These are phyloP conservation scores for Sonneratia alba DNA, from an alignment of 345 rosid species.

Conservation along the genomic window DNA sequence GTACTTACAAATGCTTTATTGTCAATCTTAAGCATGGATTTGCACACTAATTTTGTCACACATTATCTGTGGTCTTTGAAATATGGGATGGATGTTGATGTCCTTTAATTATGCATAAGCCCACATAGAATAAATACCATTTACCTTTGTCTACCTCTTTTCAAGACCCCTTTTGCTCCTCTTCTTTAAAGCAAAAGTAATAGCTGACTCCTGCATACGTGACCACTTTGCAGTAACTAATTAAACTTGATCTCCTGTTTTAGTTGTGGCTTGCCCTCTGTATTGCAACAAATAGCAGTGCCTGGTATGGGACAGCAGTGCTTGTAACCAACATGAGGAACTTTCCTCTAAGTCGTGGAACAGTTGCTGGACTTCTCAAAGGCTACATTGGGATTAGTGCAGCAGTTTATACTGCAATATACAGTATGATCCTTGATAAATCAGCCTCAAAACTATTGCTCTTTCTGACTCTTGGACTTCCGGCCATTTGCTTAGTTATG, in stretches of 20 bases:
- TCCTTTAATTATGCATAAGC: neutral
- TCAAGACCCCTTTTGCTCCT: neutral
- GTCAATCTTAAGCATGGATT: neutral
- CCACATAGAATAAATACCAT: neutral
- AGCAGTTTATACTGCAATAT: constrained; percentile 66
- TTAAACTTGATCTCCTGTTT: constrained; percentile 2
- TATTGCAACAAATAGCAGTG: constrained; percentile 65
- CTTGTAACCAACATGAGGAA: constrained; percentile 93
- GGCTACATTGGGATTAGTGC: constrained; percentile 80
- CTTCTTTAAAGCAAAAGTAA: neutral
- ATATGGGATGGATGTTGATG: neutral
- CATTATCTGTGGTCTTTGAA: neutral
- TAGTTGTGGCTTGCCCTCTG: constrained; percentile 76
- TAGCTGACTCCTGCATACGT: neutral
- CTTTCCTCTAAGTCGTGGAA: constrained; percentile 74
- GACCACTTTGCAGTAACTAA: neutral
- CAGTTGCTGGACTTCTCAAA: constrained; percentile 78
- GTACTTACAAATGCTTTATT: neutral
- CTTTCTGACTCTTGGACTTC: constrained; percentile 67
- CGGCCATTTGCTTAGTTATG: constrained; percentile 51
- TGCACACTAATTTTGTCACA: neutral
- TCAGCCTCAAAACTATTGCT: constrained; percentile 59
- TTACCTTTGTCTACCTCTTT: neutral
- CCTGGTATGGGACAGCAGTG: constrained; percentile 85
- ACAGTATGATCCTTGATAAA: constrained; percentile 41